Evolutionary conservation across 2,329 filamentous ascomycete genomes (phyloP), one percentile per base, ranked within the genome.

Genomic region (Lanzia echinophila): DNA sequence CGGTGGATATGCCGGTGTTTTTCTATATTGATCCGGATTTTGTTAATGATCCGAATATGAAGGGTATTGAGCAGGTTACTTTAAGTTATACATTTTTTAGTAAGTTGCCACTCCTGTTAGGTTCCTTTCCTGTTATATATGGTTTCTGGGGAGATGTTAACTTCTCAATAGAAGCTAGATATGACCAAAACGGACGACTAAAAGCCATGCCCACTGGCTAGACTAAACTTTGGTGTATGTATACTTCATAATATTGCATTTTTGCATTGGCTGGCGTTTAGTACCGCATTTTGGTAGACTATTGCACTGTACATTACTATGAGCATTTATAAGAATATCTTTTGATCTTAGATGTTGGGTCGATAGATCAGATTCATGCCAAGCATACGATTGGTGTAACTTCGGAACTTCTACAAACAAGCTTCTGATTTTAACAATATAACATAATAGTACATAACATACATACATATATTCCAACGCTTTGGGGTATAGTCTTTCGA

Each of bases 1-100:
- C 90, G 43, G 94, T 99, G 51, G 94, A 99, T 70, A 99, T 99
- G 95, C 95, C 94, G 0, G 95, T 99, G 0, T 99, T 99, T 72
- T 99, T 99, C 73, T 99, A 97, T 71, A 87, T 99, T 61, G 94
- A 99, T 67, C 94, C 94, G 0, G 94, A 97, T 68, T 86, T 99
- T 73, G 78, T 92, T 56, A 91, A 87, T 63, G 94, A 99, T 71
- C 75, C 92, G 49, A 91, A 87, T 60, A 97, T 96, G 92, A 88
- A 81, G 72, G 88, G 87, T 0, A 89, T 99, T 58, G 90, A 96
- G 73, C 96, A 91, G 2, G 90, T 99, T 53, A 99, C 94, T 33
- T 72, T 99, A 66, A 95, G 86, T 63, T 99, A 99, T 73, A 99
- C 94, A 0, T 99, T 99, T 70, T 99, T 99, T 71, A 99, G 90